Evolutionary conservation across 306 rosid species (phyloP).

Genomic region (Acacia acuminata): DNA sequence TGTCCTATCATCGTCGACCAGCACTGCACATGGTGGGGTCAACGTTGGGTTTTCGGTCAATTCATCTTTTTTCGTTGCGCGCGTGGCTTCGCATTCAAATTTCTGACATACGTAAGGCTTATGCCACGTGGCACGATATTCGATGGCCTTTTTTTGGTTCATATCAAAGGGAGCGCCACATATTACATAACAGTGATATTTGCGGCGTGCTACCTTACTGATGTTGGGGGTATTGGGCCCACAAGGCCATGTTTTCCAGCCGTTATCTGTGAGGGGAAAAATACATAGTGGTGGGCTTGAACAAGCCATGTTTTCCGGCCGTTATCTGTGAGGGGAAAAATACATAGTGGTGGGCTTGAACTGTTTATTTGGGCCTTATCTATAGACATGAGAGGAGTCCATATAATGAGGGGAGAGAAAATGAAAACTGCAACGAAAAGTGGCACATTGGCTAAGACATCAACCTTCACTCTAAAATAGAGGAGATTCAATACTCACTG

Average conservation of each 20-base stretch:
- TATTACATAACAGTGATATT: not conserved
- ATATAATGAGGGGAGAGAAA: not conserved
- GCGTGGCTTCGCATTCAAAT: conserved; percentile 80
- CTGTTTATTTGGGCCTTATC: not conserved
- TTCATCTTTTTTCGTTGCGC: conserved; percentile 55
- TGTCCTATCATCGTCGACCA: conserved; percentile 26
- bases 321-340: not conserved
- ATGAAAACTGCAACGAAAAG: too few species aligned
- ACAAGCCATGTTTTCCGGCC: not conserved
- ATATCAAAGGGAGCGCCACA: not conserved
- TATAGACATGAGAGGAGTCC: not conserved
- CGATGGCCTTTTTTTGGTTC: not conserved
- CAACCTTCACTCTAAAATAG: too few species aligned
- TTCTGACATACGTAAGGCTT: not conserved
- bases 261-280: not conserved
- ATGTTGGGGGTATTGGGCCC: conserved; percentile 16
- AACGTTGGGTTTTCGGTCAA: conserved; percentile 23
- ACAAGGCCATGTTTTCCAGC: not conserved
- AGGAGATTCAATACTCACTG: too few species aligned
- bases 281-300: not conserved
- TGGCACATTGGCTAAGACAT: too few species aligned
- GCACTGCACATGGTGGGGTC: conserved; percentile 79
- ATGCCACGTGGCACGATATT: conserved; percentile 39
- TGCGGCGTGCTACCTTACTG: conserved; percentile 15
- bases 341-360: not conserved